Base-by-base conservation (phyloP, 1,284 basidiomycete genomes). In the Trametes pubescens region DNA sequence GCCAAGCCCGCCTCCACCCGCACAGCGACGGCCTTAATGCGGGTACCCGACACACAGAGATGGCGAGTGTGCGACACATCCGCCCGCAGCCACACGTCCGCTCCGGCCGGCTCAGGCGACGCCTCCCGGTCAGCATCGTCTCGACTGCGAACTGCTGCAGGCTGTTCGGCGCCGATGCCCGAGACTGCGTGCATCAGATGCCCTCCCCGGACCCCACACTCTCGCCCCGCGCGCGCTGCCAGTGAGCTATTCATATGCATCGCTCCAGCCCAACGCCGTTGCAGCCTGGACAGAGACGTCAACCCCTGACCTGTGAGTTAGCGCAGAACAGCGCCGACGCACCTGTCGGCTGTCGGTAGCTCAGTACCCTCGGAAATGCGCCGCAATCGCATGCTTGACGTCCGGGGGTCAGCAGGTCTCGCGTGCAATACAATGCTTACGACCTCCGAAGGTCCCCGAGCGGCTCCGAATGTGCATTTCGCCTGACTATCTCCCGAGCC, bases 21-120 rank as follows among this genome's bases (percentile, higher is more conserved):
- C 9, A 16, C 40, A 18, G 6, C 24, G 32, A 59, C 58, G 59
- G 59, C 35, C 51, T 54, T 60, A 60, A 54, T 60, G 59, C 59
- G 59, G 59, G 14, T 24, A 8, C 18, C 44, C 58, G 40, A 43
- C 40, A n/a, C 18, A 8, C 18, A 43, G 10, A 9, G 40, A 43
- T 16, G 6, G 16, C 40, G 14, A n/a, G 40, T 16, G 40, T 43
- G 40, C 49, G 32, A 38, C 51, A 32, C 44, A 32, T 38, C 22
- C 40, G 21, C 44, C 34, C 22, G 46, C 32, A 29, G 6, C 51
- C 34, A 24, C 8, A 24, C 52, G 4, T 24, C 38, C 11, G 16
- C 37, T 40, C 38, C 38, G 21, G 3, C 4, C 51, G 24, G 37
- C 16, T 9, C 29, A 22, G 32, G 0, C 37, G 52, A 22, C 52